phyloP scores from a whole-genome alignment of 495 filamentous ascomycete genomes.

The Rusavskia elegans region DNA sequence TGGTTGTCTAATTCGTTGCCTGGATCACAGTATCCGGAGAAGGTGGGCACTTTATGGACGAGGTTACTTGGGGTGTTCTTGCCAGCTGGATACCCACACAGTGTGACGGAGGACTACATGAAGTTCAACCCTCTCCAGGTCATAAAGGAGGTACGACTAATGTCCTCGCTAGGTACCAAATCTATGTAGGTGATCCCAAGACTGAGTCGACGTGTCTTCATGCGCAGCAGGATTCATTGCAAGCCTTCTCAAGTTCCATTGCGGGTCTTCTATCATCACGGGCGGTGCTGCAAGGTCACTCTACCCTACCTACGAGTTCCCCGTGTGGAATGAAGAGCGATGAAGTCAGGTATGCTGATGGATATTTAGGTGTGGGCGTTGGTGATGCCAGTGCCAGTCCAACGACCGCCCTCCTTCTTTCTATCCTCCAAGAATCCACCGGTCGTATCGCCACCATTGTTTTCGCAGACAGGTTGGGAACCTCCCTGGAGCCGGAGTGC shows the following conservation, averaged over 20 bases:
- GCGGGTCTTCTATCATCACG: constrained; percentile 74
- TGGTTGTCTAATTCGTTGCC: neutral
- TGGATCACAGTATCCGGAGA: constrained; percentile 8
- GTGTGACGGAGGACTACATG: constrained; percentile 80
- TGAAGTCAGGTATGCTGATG: neutral
- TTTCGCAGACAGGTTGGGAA: constrained; percentile 75
- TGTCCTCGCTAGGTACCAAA: constrained; percentile 44
- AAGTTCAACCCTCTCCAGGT: constrained; percentile 30
- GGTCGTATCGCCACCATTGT: constrained; percentile 79
- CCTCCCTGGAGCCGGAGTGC: constrained; percentile 83
- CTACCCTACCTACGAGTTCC: neutral
- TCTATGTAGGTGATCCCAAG: constrained; percentile 34
- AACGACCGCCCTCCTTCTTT: constrained; percentile 72
- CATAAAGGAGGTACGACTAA: constrained; percentile 4
- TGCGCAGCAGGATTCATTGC: constrained; percentile 64
- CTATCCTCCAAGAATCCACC: constrained; percentile 71
- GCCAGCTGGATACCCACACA: constrained; percentile 83
- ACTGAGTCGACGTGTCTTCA: constrained; percentile 8
- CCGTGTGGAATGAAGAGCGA: neutral
- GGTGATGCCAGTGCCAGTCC: constrained; percentile 75
- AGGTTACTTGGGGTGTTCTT: constrained; percentile 60
- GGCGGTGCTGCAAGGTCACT: constrained; percentile 68
- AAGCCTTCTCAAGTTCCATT: constrained; percentile 91
- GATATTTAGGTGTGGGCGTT: constrained; percentile 57
- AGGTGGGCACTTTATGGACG: constrained; percentile 13